phyloP scores from a whole-genome alignment of 2,329 filamentous ascomycete genomes.

The Aureobasidium sp. region DNA sequence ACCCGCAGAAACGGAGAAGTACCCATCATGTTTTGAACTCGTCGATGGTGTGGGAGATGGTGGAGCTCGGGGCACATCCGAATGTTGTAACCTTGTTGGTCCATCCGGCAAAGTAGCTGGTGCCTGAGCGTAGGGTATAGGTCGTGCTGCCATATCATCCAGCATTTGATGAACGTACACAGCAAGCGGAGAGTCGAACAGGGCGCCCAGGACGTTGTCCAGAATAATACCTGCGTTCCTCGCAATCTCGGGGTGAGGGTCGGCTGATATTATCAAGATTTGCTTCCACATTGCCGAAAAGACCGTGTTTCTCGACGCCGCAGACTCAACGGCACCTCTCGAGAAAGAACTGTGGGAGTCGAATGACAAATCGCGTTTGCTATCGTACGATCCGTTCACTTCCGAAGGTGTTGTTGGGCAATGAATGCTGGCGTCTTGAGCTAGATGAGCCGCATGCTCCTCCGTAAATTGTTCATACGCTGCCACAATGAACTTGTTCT shows the following conservation, averaged over 20 bases:
- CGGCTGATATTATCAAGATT: slow-evolving; percentile 78
- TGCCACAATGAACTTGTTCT: slow-evolving; percentile 83
- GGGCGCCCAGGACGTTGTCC: slow-evolving; percentile 70
- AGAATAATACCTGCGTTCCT: slow-evolving; percentile 75
- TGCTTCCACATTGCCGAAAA: slow-evolving; percentile 95
- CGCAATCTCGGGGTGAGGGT: slow-evolving; percentile 89
- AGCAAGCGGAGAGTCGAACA: slow-evolving; percentile 70
- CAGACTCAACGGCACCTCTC: not conserved
- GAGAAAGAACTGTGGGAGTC: not conserved
- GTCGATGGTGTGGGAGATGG: slow-evolving; percentile 40
- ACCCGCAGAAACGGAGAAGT: slow-evolving; percentile 49
- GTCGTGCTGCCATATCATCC: slow-evolving; percentile 51
- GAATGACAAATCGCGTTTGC: slow-evolving; percentile 9
- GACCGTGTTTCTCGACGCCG: slow-evolving; percentile 68
- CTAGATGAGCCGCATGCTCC: slow-evolving; percentile 38
- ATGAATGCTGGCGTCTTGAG: slow-evolving; percentile 6
- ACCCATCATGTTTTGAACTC: slow-evolving; percentile 43
- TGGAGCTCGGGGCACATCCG: slow-evolving; percentile 29
- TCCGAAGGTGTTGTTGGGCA: slow-evolving; percentile 10
- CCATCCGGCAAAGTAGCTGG: slow-evolving; percentile 13
- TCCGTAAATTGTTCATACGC: slow-evolving; percentile 85
- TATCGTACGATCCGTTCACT: slow-evolving; percentile 14
- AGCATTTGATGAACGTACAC: slow-evolving; percentile 61
- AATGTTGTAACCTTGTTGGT: slow-evolving; percentile 18
- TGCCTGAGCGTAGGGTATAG: slow-evolving; percentile 16